These are phyloP conservation scores for Erigeron canadensis DNA, from an alignment of 129 eudicot species.

Conservation along the genomic window DNA sequence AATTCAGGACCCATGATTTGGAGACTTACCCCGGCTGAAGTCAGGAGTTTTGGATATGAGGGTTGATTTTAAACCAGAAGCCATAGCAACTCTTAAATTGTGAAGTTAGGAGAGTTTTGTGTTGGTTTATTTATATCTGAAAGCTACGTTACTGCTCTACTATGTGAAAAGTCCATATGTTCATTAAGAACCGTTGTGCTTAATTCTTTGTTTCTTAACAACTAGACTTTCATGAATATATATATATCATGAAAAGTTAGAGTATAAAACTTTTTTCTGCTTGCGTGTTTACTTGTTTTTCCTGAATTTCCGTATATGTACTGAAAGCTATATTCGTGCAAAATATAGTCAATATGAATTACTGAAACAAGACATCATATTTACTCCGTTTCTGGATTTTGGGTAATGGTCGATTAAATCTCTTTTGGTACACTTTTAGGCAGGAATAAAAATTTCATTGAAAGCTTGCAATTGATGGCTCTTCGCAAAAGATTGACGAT, in stretches of 20 bases:
- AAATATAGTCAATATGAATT: constrained; percentile 7
- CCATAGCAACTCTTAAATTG: constrained; percentile 85
- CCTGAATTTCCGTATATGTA: neutral
- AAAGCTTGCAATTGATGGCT: neutral
- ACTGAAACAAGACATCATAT: neutral
- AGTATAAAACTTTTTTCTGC: no score
- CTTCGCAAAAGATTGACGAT: constrained; percentile 6
- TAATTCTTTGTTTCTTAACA: no score
- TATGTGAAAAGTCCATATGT: no score
- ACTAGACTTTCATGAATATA: no score
- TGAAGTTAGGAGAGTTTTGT: no score
- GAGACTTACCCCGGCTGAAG: constrained; percentile 96
- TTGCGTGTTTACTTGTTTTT: constrained; percentile 1
- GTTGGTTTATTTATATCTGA: no score
- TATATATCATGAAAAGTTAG: no score
- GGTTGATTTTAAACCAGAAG: constrained; percentile 90
- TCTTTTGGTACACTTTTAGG: constrained; percentile 11
- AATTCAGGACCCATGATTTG: constrained; percentile 97
- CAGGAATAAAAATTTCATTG: neutral
- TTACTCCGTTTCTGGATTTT: constrained; percentile 12
- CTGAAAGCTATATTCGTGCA: neutral
- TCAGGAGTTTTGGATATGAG: constrained; percentile 81
- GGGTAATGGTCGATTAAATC: neutral
- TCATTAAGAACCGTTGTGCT: no score
- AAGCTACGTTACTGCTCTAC: no score